Conservation (phyloP, 208 protist species). For the Trypanosoma mega region DNA sequence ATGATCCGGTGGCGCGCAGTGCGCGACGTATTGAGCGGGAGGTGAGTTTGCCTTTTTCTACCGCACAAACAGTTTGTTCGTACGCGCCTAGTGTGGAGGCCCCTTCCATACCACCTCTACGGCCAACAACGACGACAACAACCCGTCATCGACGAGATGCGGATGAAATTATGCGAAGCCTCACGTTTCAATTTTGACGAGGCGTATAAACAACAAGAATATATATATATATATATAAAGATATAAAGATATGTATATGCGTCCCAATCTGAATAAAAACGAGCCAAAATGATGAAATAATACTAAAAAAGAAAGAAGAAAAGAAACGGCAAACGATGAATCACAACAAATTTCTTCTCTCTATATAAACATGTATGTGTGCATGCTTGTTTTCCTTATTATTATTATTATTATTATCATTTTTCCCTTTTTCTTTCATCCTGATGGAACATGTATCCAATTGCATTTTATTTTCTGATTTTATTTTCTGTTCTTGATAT, state of each 20-base stretch:
- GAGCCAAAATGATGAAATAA: no score
- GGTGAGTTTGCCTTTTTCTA: slow-evolving; percentile 12
- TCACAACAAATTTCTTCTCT: slow-evolving; percentile 8
- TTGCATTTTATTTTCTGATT: not conserved
- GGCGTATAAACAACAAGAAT: not conserved
- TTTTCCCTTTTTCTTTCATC: not conserved
- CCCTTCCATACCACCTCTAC: not conserved
- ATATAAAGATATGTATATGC: no score
- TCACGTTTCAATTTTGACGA: slow-evolving; percentile 20
- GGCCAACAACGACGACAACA: not conserved
- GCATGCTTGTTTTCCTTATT: not conserved
- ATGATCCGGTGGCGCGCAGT: slow-evolving; percentile 24
- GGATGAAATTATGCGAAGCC: slow-evolving; percentile 33
- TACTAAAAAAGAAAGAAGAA: no score
- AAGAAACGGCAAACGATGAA: no score
- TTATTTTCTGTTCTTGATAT: no score
- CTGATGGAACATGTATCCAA: slow-evolving; percentile 1
- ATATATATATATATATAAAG: not conserved
- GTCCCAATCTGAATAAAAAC: no score
- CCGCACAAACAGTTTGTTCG: slow-evolving; percentile 20
- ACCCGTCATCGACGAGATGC: slow-evolving; percentile 18
- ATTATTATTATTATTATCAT: slow-evolving; percentile 1
- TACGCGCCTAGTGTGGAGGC: slow-evolving; percentile 7
- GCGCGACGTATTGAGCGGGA: slow-evolving; percentile 15
- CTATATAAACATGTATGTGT: slow-evolving; percentile 1